Base-by-base conservation (phyloP, 768 basidiomycete genomes). In the Multifurca ochricompacta region DNA sequence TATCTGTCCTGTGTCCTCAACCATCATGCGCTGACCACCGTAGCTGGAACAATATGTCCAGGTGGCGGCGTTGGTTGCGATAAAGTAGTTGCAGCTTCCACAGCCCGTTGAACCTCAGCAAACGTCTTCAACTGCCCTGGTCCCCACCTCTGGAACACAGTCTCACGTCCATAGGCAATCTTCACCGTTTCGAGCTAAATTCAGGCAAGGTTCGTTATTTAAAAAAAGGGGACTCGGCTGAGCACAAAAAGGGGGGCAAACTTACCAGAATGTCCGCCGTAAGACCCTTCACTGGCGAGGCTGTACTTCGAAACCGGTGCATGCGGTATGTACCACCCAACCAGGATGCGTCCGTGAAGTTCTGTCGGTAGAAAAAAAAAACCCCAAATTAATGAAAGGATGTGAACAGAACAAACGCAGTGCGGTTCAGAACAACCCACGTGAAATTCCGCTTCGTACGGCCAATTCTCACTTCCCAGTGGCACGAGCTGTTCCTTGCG, bases 211-310 rank as follows among this genome's bases (percentile, higher is more conserved):
- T 21, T 39, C 6, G 28, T 39, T 18, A 44, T 11, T 23, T 18
- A n/a, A 56, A 27, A 18, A 49, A 6, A n/a, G n/a, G n/a, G n/a
- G n/a, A 19, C 30, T 9, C 6, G 25, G 8, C 3, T 1, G 4
- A 21, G 14, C 16, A 6, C 1, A 41, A 8, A 19, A 3, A 18
- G 13, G 39, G 43, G 27, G 13, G 21, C 0, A 16, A 6, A 54
- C 83, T 55, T 59, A 90, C 89, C 48, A 94, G 70, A 13, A 94
- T 87, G 59, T 91, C 86, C 2, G 87, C 75, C 1, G 91, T 93
- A 2, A 94, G 67, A 1, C 91, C 91, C 66, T 90, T 91, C 53
- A 94, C 76, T 0, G 91, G 82, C 16, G 90, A 91, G 1, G 84
- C 84, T 0, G 74, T 74, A 3, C 85, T 83, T 32, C 88, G 78